phyloP scores from a whole-genome alignment of 2,329 filamentous ascomycete genomes.

The Rachicladosporium sp. region DNA sequence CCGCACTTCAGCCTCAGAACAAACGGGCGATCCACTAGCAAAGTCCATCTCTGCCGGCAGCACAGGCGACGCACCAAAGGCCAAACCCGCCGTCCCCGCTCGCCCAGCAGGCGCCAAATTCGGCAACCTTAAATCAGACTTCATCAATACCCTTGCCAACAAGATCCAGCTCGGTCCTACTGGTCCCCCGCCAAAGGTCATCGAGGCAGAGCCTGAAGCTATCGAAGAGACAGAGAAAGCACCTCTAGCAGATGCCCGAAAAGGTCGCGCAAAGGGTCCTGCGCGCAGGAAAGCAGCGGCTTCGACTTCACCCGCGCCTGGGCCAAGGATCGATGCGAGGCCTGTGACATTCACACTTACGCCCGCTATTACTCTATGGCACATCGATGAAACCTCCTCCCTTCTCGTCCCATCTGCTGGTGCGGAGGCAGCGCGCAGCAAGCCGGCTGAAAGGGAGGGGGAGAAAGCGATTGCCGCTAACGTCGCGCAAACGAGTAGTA shows the following conservation, averaged over 20 bases:
- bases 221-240: constrained; percentile 46
- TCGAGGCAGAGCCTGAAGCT: constrained; percentile 48
- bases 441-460: constrained; percentile 4
- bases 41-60: too few relatives aligned
- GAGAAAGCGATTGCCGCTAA: constrained; percentile 17
- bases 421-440: constrained; percentile 2
- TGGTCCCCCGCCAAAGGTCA: constrained; percentile 52
- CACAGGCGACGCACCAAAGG: constrained; percentile 37
- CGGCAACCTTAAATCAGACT: constrained; percentile 77
- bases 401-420: constrained; percentile 20
- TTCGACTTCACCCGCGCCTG: constrained; percentile 40
- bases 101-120: constrained; percentile 76
- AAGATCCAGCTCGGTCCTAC: constrained; percentile 79
- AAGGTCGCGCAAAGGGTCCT: constrained; percentile 79
- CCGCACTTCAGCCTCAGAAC: constrained; percentile 32
- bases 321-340: constrained; percentile 26
- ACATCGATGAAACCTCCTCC: constrained; percentile 31
- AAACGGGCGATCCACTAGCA: constrained; percentile 14
- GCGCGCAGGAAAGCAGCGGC: constrained; percentile 57
- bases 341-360: constrained; percentile 35
- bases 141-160: constrained; percentile 87
- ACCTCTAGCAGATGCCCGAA: constrained; percentile 78
- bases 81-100: constrained; percentile 74
- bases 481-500: constrained; percentile 1
- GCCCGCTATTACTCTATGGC: constrained; percentile 27